These are phyloP conservation scores for Zygosaccharomyces kombuchaensis DNA, from an alignment of 805 yeast species.

Conservation along the genomic window DNA sequence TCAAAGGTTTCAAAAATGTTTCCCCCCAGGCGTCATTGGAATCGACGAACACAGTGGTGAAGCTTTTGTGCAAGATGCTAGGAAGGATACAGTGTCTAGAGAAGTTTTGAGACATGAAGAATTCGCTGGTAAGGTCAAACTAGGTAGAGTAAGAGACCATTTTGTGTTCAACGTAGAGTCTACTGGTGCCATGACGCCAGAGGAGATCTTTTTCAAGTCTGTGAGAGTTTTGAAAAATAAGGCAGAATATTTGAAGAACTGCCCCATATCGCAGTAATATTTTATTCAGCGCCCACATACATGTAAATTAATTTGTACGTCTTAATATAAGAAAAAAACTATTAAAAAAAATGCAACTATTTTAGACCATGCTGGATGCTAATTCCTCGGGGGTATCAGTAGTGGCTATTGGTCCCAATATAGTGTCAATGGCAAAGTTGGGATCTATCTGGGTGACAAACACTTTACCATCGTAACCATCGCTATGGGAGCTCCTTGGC, in stretches of 20 bases:
- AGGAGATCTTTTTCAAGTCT: constrained; percentile 89
- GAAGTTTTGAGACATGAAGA: constrained; percentile 93
- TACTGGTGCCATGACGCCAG: constrained; percentile 96
- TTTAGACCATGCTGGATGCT: constrained; percentile 1
- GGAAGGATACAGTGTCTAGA: constrained; percentile 95
- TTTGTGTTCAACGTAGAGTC: constrained; percentile 93
- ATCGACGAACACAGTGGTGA: constrained; percentile 53
- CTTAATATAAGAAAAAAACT: neutral
- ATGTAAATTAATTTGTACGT: constrained; percentile 24
- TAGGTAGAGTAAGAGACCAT: constrained; percentile 89
- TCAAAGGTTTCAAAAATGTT: constrained; percentile 75
- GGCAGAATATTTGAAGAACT: constrained; percentile 70
- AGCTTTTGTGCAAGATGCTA: constrained; percentile 82
- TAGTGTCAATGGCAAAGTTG: constrained; percentile 22
- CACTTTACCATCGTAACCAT: constrained; percentile 45
- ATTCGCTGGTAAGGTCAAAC: constrained; percentile 80
- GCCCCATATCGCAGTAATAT: constrained; percentile 64
- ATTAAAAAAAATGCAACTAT: neutral
- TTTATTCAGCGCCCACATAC: neutral
- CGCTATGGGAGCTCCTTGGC: constrained; percentile 25
- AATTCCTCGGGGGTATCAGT: neutral
- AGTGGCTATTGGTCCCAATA: constrained; percentile 9
- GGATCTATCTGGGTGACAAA: constrained; percentile 38
- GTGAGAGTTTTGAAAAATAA: constrained; percentile 81
- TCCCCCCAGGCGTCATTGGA: constrained; percentile 89